These are phyloP conservation scores for Aureobasidium sp. DNA, from an alignment of 2,329 filamentous ascomycete genomes.

Conservation along the genomic window DNA sequence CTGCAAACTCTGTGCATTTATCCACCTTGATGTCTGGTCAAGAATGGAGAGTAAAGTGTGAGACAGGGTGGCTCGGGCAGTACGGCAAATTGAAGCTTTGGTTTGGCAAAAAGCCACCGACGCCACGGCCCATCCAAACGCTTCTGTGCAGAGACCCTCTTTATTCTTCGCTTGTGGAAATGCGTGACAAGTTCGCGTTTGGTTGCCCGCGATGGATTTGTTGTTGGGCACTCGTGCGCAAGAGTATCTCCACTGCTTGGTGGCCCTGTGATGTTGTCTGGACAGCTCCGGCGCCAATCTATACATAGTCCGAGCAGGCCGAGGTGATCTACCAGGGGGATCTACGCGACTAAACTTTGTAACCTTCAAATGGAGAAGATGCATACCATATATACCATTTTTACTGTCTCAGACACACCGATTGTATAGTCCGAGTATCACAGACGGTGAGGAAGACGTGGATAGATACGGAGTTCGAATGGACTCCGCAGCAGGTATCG, in stretches of 20 bases:
- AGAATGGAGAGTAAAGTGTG: neutral
- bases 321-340: constrained; percentile 10
- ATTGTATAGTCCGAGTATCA: neutral
- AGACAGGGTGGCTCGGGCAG: constrained; percentile 1
- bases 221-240: neutral
- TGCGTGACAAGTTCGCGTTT: neutral
- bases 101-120: constrained; percentile 4
- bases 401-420: neutral
- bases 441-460: neutral
- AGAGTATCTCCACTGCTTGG: constrained; percentile 3
- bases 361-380: neutral
- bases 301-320: constrained; percentile 7
- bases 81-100: neutral
- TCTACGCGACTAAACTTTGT: constrained; percentile 3
- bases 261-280: neutral
- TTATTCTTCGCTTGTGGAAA: neutral
- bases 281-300: constrained; percentile 1
- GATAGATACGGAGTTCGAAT: neutral
- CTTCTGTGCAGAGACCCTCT: neutral
- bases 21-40: neutral
- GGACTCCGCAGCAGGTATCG: neutral
- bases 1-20: neutral
- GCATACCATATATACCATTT: neutral
- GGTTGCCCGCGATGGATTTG: neutral
- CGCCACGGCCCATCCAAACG: neutral